Conservation (phyloP, 1,284 basidiomycete genomes). For the Microstroma glucosiphilum region DNA sequence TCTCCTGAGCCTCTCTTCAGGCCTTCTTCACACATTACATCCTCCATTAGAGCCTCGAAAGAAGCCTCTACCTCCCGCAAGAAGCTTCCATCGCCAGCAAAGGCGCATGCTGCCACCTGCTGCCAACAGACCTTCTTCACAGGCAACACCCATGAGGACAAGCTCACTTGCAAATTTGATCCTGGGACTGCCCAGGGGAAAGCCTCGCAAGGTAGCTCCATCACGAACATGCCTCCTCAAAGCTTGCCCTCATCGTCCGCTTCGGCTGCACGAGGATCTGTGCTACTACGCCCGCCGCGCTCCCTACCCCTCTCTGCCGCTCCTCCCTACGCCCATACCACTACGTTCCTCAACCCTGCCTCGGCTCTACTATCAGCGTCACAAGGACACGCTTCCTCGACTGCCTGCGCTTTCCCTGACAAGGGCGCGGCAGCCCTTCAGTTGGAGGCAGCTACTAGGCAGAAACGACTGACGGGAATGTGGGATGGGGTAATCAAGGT, state of each 20-base stretch:
- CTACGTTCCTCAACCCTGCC: conserved; percentile 11
- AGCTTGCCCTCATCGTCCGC: conserved; percentile 10
- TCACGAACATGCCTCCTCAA: conserved; percentile 14
- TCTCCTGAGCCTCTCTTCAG: conserved; percentile 34
- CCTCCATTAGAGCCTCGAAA: conserved; percentile 8
- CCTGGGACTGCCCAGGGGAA: conserved; percentile 16
- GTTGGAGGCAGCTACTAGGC: conserved; percentile 21
- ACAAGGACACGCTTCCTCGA: conserved; percentile 17
- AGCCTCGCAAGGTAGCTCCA: conserved; percentile 12
- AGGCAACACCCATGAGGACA: conserved; percentile 33
- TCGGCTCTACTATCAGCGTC: not conserved
- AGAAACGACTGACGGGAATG: conserved; percentile 36
- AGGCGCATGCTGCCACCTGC: conserved; percentile 27
- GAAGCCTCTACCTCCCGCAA: conserved; percentile 9
- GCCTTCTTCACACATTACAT: conserved; percentile 23
- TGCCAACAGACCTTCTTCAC: conserved; percentile 51
- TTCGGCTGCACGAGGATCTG: conserved; percentile 6
- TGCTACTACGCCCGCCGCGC: not conserved
- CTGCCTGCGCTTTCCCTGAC: conserved; percentile 24
- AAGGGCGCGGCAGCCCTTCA: conserved; percentile 22
- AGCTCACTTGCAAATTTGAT: conserved; percentile 48
- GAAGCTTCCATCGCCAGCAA: not conserved
- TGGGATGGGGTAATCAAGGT: conserved; percentile 47
- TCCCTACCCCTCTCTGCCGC: not conserved
- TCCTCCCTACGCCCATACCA: conserved; percentile 15